phyloP scores from a whole-genome alignment of 2,329 filamentous ascomycete genomes.

The Graphiopsis chlorocephala region DNA sequence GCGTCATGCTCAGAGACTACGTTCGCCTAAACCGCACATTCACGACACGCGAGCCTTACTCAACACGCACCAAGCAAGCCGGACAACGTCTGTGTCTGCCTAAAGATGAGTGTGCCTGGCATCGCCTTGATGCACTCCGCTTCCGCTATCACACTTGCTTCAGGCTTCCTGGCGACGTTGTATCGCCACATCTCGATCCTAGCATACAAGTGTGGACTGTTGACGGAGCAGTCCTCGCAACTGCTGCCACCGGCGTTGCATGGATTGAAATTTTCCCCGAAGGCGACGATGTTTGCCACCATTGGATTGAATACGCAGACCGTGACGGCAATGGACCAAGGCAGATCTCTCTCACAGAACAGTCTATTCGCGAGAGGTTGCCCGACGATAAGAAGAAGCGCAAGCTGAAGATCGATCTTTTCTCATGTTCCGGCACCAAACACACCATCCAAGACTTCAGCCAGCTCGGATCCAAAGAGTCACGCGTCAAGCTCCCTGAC shows the following conservation, averaged over 20 bases:
- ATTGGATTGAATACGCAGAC: slow-evolving; percentile 76
- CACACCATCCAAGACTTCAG: slow-evolving; percentile 76
- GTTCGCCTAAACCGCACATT: slow-evolving; percentile 81
- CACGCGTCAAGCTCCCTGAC: slow-evolving; percentile 71
- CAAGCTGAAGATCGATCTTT: slow-evolving; percentile 66
- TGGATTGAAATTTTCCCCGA: slow-evolving; percentile 80
- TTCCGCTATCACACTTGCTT: slow-evolving; percentile 92
- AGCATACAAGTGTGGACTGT: slow-evolving; percentile 85
- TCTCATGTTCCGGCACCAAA: slow-evolving; percentile 71
- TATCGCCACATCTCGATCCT: slow-evolving; percentile 57
- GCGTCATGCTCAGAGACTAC: slow-evolving; percentile 92
- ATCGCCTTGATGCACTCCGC: slow-evolving; percentile 80
- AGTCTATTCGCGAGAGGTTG: slow-evolving; percentile 67
- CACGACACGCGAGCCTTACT: slow-evolving; percentile 75
- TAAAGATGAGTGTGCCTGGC: slow-evolving; percentile 86
- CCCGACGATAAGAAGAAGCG: slow-evolving; percentile 72
- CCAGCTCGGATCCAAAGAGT: slow-evolving; percentile 65
- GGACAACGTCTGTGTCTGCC: slow-evolving; percentile 69
- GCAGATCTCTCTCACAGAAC: slow-evolving; percentile 72
- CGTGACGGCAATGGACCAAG: slow-evolving; percentile 61
- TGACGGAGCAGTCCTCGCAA: slow-evolving; percentile 73
- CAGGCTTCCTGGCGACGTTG: slow-evolving; percentile 71
- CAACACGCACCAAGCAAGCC: slow-evolving; percentile 79
- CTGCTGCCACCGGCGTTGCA: slow-evolving; percentile 76
- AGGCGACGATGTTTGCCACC: slow-evolving; percentile 74